These are phyloP conservation scores for Penicillium subrubescens DNA, from an alignment of 495 filamentous ascomycete species.

Conservation along the genomic window DNA sequence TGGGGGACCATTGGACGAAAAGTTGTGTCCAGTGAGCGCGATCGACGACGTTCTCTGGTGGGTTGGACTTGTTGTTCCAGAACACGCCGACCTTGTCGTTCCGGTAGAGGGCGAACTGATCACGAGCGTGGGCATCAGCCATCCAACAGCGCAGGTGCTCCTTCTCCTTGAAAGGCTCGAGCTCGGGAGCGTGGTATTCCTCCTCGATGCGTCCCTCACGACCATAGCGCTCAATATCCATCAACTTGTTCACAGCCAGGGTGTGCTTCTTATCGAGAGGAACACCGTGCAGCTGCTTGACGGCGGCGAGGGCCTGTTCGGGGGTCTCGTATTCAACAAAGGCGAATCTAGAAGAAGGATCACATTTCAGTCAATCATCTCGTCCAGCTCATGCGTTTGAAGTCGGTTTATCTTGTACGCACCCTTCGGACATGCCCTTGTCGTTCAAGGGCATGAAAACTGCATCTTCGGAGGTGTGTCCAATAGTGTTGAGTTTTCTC, in stretches of 20 bases:
- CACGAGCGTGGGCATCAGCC: constrained; percentile 79
- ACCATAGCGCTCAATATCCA: constrained; percentile 95
- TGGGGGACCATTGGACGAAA: constrained; percentile 96
- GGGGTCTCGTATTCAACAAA: constrained; percentile 96
- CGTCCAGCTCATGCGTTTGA: neutral
- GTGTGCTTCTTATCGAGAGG: constrained; percentile 95
- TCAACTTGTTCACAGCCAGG: constrained; percentile 93
- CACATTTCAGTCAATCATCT: constrained; percentile 16
- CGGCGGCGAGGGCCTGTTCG: constrained; percentile 84
- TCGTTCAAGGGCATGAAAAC: constrained; percentile 92
- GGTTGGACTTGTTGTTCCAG: constrained; percentile 96
- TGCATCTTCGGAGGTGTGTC: constrained; percentile 79
- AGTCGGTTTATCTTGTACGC: constrained; percentile 31
- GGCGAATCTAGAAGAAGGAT: constrained; percentile 64
- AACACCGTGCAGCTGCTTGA: constrained; percentile 78
- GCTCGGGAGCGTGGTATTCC: constrained; percentile 74
- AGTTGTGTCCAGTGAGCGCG: constrained; percentile 94
- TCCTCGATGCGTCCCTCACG: constrained; percentile 91
- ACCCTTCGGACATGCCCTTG: constrained; percentile 81
- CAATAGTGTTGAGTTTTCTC: constrained; percentile 83
- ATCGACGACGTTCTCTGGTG: constrained; percentile 85
- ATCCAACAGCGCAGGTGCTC: constrained; percentile 95
- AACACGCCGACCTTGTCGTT: constrained; percentile 89
- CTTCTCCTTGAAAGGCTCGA: constrained; percentile 82
- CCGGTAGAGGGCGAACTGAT: constrained; percentile 92